Conservation (phyloP, 805 yeast genomes). For the Cyberlindnera veronae region DNA sequence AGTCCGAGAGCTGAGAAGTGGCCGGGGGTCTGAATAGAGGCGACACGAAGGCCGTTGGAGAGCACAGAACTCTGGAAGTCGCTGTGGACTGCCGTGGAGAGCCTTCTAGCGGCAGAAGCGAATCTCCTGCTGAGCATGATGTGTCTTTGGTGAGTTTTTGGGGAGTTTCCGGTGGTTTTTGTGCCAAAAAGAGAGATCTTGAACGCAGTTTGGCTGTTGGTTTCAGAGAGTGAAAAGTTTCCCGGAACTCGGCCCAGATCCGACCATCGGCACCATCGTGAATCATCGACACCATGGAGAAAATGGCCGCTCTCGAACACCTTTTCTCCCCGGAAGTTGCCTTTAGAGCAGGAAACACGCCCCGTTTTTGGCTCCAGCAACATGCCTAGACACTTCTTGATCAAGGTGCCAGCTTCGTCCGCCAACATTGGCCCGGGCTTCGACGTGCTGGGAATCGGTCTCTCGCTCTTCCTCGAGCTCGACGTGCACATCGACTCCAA, state of each 20-base stretch:
- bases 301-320: too few relatives aligned
- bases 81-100: conserved; percentile 23
- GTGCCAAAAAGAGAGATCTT: background rate
- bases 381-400: conserved; percentile 48
- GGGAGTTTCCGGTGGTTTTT: background rate
- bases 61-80: conserved; percentile 39
- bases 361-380: too few relatives aligned
- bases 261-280: too few relatives aligned
- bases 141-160: too few relatives aligned
- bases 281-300: too few relatives aligned
- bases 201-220: background rate
- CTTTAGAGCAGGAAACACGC: too few relatives aligned
- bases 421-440: conserved; percentile 99
- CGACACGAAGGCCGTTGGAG: conserved; percentile 75
- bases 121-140: conserved; percentile 18
- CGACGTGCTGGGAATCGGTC: conserved; percentile 92
- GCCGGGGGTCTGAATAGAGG: conserved; percentile 82
- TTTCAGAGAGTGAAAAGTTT: background rate
- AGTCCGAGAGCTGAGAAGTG: conserved; percentile 90
- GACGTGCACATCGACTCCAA: conserved; percentile 60
- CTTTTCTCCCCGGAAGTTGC: too few relatives aligned
- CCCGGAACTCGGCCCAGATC: background rate
- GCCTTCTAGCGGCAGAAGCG: conserved; percentile 8
- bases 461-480: conserved; percentile 69
- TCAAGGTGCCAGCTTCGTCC: conserved; percentile 91